phyloP scores from a whole-genome alignment of 805 yeast species.

The Clavispora vitiphila region DNA sequence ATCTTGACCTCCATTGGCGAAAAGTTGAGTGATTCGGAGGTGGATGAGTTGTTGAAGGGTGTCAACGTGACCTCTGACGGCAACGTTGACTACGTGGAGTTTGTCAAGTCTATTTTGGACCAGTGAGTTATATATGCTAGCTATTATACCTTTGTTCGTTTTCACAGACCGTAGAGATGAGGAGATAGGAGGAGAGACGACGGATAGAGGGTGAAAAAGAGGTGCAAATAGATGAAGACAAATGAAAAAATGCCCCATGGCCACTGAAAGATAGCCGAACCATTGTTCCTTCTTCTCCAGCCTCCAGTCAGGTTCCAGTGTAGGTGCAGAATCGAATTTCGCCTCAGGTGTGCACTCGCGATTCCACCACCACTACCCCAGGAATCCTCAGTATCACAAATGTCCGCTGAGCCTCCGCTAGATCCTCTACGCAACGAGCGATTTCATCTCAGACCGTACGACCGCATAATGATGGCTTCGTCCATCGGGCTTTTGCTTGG shows the following conservation, averaged over 20 bases:
- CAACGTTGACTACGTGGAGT: conserved; percentile 89
- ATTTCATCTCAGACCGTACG: conserved; percentile 45
- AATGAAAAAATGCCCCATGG: too few relatives aligned
- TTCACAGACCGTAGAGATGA: neutral
- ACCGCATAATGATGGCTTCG: conserved; percentile 41
- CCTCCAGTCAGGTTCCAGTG: too few relatives aligned
- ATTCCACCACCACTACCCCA: neutral
- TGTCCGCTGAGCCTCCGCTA: too few relatives aligned
- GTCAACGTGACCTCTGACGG: conserved; percentile 92
- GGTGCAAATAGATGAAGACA: too few relatives aligned
- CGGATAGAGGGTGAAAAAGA: neutral
- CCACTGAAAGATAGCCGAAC: too few relatives aligned
- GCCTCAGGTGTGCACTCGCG: too few relatives aligned
- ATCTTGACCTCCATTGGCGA: conserved; percentile 95
- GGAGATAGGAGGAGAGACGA: neutral
- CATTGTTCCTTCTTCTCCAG: too few relatives aligned
- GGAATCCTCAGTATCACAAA: too few relatives aligned
- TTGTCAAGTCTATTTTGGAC: conserved; percentile 88
- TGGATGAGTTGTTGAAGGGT: conserved; percentile 93
- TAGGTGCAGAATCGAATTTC: too few relatives aligned
- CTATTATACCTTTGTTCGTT: neutral
- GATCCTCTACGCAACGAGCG: conserved; percentile 27
- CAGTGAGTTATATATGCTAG: conserved; percentile 44
- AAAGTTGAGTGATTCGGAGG: conserved; percentile 83
- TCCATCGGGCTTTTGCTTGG: conserved; percentile 32